These are phyloP conservation scores for Phialocephala subalpina DNA, from an alignment of 2,329 filamentous ascomycete genomes.

Conservation along the genomic window DNA sequence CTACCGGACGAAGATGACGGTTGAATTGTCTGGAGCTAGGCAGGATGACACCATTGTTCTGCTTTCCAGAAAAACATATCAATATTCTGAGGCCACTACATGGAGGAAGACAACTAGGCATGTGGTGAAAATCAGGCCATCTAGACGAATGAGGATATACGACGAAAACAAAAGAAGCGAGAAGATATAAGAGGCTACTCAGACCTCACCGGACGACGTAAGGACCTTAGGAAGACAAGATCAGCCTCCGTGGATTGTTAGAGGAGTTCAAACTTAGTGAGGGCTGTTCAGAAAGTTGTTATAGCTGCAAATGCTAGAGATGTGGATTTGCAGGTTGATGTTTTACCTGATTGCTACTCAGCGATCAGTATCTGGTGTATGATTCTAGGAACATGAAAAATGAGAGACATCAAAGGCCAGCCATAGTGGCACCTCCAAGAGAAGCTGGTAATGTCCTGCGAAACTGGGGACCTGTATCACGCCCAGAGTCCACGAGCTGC, in stretches of 20 bases:
- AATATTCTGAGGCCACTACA: not conserved
- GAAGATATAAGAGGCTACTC: not conserved
- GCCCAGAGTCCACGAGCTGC: too few species aligned
- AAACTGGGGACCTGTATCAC: too few species aligned
- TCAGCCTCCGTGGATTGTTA: not conserved
- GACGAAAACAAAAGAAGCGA: not conserved
- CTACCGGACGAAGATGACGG: constrained; percentile 29
- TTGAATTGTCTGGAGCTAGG: constrained; percentile 14
- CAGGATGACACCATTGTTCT: not conserved
- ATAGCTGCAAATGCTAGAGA: not conserved
- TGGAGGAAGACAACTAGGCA: not conserved
- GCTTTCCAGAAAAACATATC: not conserved
- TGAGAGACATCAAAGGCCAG: too few species aligned
- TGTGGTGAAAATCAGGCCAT: not conserved
- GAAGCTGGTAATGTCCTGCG: too few species aligned
- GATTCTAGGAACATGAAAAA: too few species aligned
- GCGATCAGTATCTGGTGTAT: too few species aligned
- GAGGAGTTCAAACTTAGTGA: not conserved
- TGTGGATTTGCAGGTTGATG: not conserved
- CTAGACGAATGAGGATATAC: too few species aligned
- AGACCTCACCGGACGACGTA: not conserved
- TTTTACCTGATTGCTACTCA: too few species aligned
- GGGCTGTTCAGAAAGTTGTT: not conserved
- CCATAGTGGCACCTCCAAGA: too few species aligned
- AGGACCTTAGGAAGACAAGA: not conserved